These are phyloP conservation scores for Acanthamoeba culbertsoni DNA, from an alignment of 208 protist genomes.

Conservation along the genomic window DNA sequence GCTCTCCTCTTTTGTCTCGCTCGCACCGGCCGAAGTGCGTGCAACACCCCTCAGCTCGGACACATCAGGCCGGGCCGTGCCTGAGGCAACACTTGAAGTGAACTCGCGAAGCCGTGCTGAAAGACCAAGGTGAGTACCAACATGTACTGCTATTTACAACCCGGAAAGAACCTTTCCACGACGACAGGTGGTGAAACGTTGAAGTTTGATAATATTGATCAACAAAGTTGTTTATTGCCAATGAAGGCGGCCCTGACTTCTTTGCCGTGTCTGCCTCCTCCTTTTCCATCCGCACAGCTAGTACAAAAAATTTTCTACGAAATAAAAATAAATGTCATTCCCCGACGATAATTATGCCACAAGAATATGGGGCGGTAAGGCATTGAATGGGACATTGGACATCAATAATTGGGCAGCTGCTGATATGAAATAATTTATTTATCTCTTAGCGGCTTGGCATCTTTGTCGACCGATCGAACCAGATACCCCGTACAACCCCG, in stretches of 20 bases:
- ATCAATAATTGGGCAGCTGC: too few species aligned
- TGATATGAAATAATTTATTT: too few species aligned
- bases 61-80: not conserved
- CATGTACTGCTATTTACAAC: not conserved
- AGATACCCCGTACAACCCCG: not conserved
- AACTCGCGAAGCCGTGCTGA: not conserved
- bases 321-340: too few species aligned
- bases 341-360: too few species aligned
- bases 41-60: not conserved
- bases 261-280: too few species aligned
- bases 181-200: slow-evolving; percentile 45
- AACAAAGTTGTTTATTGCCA: slow-evolving; percentile 32
- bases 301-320: too few species aligned
- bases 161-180: not conserved
- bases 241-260: not conserved
- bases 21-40: not conserved
- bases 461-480: not conserved
- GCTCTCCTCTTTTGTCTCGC: not conserved
- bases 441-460: too few species aligned
- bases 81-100: not conserved
- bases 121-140: not conserved
- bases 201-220: slow-evolving; percentile 59
- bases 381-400: too few species aligned
- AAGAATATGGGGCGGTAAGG: too few species aligned
- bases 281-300: too few species aligned